Evolutionary conservation across 2,329 filamentous ascomycete species (phyloP), one percentile per base, ranked within the genome.

Genomic region (Tolypocladium endophyticum): DNA sequence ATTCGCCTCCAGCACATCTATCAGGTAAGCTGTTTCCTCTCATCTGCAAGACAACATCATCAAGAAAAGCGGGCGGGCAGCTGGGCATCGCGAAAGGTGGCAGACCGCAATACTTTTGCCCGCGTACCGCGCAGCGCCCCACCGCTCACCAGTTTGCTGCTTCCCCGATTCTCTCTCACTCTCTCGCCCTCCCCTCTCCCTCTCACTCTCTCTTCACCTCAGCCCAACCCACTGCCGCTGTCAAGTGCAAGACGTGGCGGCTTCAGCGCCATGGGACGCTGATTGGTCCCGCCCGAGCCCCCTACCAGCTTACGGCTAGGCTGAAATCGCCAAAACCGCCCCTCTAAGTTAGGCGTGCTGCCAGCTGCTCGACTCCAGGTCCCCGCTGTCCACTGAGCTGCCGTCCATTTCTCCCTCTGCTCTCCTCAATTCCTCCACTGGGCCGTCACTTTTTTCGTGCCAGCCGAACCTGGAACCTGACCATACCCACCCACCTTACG

Each of bases 221-320:
- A 60, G 60, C 59, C 61, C 45, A 43, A 61, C 58, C 58, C 60
- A 56, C 59, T 14, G 50, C 43, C 33, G 41, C 43, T 38, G 50
- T 54, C 50, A 36, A 16, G 25, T 52, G 28, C 38, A 36, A 53
- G 56, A 58, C 43, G 47, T 41, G 58, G 50, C 50, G 57, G 55
- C 41, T 43, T 45, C 61, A 62, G 55, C 58, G 59, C 64, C 60
- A 64, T 59, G 41, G 56, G 61, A 61, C 62, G 64, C 65, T 72
- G 66, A 74, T 73, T 73, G 71, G 72, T 60, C 65, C 63, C 64
- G 59, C 57, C 56, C 56, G 55, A 53, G 62, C 59, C 61, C 67
- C 67, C 43, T 25, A 69, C 66, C 66, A 67, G 64, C 61, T 56
- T 62, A 60, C 64, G 65, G 50, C 50, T 53, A 53, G 50, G 50